Conservation (phyloP, 441 rosid genomes). For the Francoa sonchifolia region DNA sequence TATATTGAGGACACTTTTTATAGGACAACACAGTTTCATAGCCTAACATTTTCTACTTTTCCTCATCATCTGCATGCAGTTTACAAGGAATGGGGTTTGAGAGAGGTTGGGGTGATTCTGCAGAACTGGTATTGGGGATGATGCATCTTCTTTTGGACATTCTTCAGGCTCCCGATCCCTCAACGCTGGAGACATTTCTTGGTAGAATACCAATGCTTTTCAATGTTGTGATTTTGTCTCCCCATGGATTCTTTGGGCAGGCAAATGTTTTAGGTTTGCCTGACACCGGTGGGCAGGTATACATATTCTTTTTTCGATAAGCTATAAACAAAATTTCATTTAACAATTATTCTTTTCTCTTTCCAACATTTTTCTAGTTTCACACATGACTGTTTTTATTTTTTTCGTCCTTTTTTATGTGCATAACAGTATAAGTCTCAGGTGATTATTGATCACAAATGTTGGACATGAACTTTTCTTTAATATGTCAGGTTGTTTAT, state of each 20-base stretch:
- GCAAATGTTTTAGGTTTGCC: constrained; percentile 97
- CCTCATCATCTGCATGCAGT: constrained; percentile 18
- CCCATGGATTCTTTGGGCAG: constrained; percentile 95
- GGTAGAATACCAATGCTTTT: constrained; percentile 91
- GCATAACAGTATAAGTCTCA: no score
- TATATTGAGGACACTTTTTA: neutral
- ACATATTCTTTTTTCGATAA: neutral
- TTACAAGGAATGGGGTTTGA: constrained; percentile 92
- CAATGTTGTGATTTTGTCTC: constrained; percentile 86
- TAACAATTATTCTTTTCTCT: neutral
- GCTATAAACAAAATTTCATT: neutral
- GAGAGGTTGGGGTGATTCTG: constrained; percentile 98
- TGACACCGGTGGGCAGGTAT: constrained; percentile 99
- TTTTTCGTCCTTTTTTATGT: no score
- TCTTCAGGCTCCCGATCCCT: constrained; percentile 95
- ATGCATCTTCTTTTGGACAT: constrained; percentile 82
- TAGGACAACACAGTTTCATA: neutral
- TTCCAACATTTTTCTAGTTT: neutral
- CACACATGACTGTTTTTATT: neutral
- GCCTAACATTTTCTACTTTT: constrained; percentile 3
- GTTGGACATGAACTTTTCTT: neutral
- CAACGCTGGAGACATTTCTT: constrained; percentile 79
- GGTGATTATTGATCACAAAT: no score
- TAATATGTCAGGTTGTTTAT: constrained; percentile 54
- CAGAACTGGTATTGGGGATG: constrained; percentile 53